Base-by-base conservation (phyloP, 768 basidiomycete species). In the Termitomyces sp. region DNA sequence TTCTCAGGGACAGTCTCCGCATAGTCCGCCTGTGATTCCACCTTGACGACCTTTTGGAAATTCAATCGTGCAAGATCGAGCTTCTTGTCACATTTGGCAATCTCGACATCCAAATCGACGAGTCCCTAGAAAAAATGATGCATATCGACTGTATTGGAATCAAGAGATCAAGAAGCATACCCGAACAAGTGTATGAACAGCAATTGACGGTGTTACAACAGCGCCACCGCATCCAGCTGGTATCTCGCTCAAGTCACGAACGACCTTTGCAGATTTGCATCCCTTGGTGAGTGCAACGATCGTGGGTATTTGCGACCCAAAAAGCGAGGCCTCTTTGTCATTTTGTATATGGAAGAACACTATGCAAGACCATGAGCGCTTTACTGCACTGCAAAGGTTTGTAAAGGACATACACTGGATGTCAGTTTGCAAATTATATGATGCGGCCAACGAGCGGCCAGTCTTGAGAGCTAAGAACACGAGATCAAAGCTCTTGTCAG, bases 1-100 rank as follows among this genome's bases (percentile, higher is more conserved):
- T 84, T 84, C 56, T 78, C 85, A 0, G 95, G 94, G 6, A 96
- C 87, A 49, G 88, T 89, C 29, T 79, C 79, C 65, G 82, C 82
- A 68, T 98, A 97, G 65, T 91, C 89, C 1, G 86, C 74, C 61
- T 90, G 86, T 2, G 81, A 76, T 59, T 87, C 82, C 17, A 85
- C 68, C 71, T 94, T 95, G 58, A 74, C 63, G 37, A 96, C 74
- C 77, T 97, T 98, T 53, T 87, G 83, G 42, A 90, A 73, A 62
- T 83, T 87, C 50, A 90, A 60, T 52, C 79, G 76, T 2, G 84
- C 86, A 10, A 94, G 74, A 38, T 87, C 83, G 2, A 91, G 80
- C 73, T 95, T 97, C 83, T 97, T 98, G 67, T 92, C 85, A 59
- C 88, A 86, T 71, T 95, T 98, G 40, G 82, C 76, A 44, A 97